Percentiles rank a stretch among this genome's conserved stretches.
phyloP scores from a whole-genome alignment of 179 eudicot species.

The Nepenthes alata region DNA sequence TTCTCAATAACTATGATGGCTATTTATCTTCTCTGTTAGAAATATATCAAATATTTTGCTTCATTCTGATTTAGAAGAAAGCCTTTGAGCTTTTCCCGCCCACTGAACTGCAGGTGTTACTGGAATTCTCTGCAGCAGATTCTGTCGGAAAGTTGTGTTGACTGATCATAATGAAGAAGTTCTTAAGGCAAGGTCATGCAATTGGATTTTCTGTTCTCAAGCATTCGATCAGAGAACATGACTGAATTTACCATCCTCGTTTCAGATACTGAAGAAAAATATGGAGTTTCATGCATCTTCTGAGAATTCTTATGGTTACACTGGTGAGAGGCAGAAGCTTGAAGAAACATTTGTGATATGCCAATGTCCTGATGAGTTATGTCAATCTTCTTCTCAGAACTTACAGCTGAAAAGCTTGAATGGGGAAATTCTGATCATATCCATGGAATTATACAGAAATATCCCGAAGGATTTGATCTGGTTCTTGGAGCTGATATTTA shows the following conservation, averaged over 20 bases:
- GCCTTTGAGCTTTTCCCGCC: neutral
- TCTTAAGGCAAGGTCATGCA: conserved; percentile 60
- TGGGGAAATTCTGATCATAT: conserved; percentile 75
- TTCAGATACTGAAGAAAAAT: conserved; percentile 71
- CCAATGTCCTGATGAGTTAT: conserved; percentile 4
- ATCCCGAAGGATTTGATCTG: conserved; percentile 73
- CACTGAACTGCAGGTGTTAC: conserved; percentile 47
- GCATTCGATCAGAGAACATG: no score
- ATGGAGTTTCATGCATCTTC: conserved; percentile 51
- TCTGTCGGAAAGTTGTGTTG: conserved; percentile 54
- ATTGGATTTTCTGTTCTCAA: conserved; percentile 4
- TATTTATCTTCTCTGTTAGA: no score
- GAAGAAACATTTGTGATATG: conserved; percentile 11
- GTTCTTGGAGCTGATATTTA: conserved; percentile 97
- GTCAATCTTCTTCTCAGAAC: conserved; percentile 23
- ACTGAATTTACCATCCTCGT: neutral
- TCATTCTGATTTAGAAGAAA: neutral
- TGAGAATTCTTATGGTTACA: conserved; percentile 24
- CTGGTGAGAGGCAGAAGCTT: conserved; percentile 33
- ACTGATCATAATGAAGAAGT: conserved; percentile 92
- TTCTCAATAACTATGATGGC: no score
- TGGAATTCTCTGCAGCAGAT: conserved; percentile 75
- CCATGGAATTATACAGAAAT: conserved; percentile 31
- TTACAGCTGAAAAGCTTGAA: conserved; percentile 64
- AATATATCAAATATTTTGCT: neutral